Base-by-base conservation (phyloP, 306 rosid genomes). In the Medicago ruthenica region DNA sequence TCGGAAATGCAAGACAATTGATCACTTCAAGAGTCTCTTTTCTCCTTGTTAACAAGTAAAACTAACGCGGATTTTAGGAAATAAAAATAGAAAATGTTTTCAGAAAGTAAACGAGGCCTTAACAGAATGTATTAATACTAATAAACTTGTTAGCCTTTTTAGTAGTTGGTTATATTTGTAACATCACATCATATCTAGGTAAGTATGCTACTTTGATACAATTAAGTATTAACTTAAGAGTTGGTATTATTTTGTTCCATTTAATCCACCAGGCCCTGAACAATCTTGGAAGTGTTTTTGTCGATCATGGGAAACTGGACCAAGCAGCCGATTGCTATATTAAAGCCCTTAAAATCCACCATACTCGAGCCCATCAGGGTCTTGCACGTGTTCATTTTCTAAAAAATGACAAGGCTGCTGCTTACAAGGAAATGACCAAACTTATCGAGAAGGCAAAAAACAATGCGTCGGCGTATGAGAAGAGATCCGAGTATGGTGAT, bases 301-400 rank as follows among this genome's bases (percentile, higher is more conserved):
- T 93, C 24, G 98, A 93, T 72, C 82, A 86, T n/a, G 86, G 47
- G 74, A 89, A 86, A 78, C 77, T 91, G 71, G 97, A 91, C 54
- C 27, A 77, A 70, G 98, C 98, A 17, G 96, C 97, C 67, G 96
- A 91, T 79, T 93, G 97, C 86, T 93, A 93, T 81, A 86, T 83
- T 40, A 91, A 85, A 83, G 98, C 98, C 84, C 97, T 93, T 20
- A 83, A 91, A 55, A 89, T 93, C 80, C 89, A 86, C 80, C 98
- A 93, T 78, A 88, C 97, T 27, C 96, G 98, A 62, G 98, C 98
- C 5, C 97, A 93, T 82, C 97, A 93, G 81, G 98, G 97, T 51
- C 97, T 93, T 73, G 98, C 98, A 42, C 95, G 97, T 84, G 98
- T 93, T 79, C 89, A 88, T 87, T 91, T 47, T 85, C 88, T 91